Evolutionary conservation across 2,329 filamentous ascomycete genomes (phyloP), one percentile per base, ranked within the genome.

Genomic region (Hortaea sp.): DNA sequence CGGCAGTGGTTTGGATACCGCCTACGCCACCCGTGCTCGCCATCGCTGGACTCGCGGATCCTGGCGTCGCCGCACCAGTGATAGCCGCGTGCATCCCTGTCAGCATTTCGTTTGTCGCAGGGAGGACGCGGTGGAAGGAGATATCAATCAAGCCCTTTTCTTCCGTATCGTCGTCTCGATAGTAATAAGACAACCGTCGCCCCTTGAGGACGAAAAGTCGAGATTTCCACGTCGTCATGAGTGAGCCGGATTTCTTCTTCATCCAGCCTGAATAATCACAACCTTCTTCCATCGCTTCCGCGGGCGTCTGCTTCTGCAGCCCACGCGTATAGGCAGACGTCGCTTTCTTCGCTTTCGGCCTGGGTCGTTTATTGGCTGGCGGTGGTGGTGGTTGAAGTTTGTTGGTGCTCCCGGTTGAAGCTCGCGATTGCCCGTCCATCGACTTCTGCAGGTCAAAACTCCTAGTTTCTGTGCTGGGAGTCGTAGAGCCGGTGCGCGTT

Each of bases 211-310:
- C 83, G 61, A 98, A 98, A n/a, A 97, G 75, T 9, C 92, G 82
- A 9, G 89, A 85, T 62, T 97, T 98, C 92, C 92, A 98, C 1
- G 89, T 95, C 2, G 88, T 88, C 83, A 98, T 95, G 31, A 97
- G 73, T 59, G 90, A 92, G 1, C 88, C 90, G 49, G 88, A 95
- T 67, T 94, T 89, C 76, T 98, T 98, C 74, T 92, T 97, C 92
- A 98, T 98, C 92, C 92, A 98, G 1, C 92, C 92, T 59, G 84
- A 90, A 64, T 95, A 97, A 61, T 98, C 90, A 46, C 88, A 90
- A 50, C 80, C 81, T 51, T 81, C 71, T 9, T 9, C 7, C 66
- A 95, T 92, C 50, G 90, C 88, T 62, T 95, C 87, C 46, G 81
- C 74, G 0, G 92, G 92, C 0, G 78, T 70, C 49, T 90, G 84